Evolutionary conservation across 805 yeast species (phyloP), one percentile per base, ranked within the genome.

Genomic region (Wickerhamiella kurtzmanii): DNA sequence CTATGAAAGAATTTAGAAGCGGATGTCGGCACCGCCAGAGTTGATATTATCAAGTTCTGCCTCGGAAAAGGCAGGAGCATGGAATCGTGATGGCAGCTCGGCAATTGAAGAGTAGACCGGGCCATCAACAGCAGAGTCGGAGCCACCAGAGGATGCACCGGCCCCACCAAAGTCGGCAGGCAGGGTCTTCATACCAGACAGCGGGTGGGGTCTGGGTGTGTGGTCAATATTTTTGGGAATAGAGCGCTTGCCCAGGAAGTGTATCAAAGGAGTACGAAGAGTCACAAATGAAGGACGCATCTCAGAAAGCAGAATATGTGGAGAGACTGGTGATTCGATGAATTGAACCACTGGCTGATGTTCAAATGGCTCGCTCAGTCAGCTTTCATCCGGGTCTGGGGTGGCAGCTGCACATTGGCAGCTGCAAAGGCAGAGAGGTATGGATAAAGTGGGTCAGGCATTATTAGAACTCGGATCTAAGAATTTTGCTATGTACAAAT

Each of bases 241-340:
- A 22, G 48, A 49, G 44, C 86, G 80, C 42, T 87, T 87, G 38
- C 96, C 96, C 42, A 86, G 75, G 61, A 89, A 89, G 60, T 80
- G 82, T 66, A 89, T 89, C 63, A 79, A 69, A 15, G 94, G 96
- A 20, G 63, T 57, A 47, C 65, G 58, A 42, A 56, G 6, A 11
- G 32, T 11, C 32, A 25, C 32, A 11, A 25, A 11, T 25, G 32
- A 25, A 25, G 32, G 32, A 25, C 32, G 32, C 32, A 25, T 25
- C 32, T 25, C 11, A 11, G 11, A 6, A n/a, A n/a, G n/a, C n/a
- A 25, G 6, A 11, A 25, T 25, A 25, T 25, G 32, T 6, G 11
- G 32, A 6, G 9, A 25, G n/a, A 25, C 32, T 11, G 32, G 32
- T 25, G 32, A 25, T 25, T 25, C 32, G 32, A 25, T 11, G 32